These are phyloP conservation scores for Claviceps sorghi DNA, from an alignment of 2,329 filamentous ascomycete species.

Conservation along the genomic window DNA sequence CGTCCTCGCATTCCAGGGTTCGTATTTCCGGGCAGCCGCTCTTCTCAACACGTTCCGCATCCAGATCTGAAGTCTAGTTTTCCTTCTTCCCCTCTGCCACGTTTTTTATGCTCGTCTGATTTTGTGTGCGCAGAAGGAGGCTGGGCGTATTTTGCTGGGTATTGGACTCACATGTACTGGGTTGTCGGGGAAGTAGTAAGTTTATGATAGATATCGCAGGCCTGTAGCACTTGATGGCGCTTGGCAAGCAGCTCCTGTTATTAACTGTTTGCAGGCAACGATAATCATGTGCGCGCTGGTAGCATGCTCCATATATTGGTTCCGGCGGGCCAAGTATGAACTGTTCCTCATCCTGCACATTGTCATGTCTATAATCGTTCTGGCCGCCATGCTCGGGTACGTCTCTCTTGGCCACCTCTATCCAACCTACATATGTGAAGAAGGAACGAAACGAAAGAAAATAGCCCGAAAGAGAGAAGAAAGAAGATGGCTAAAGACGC, in stretches of 20 bases:
- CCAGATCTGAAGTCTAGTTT: not conserved
- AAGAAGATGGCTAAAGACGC: not conserved
- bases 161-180: constrained; percentile 32
- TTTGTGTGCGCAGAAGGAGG: constrained; percentile 19
- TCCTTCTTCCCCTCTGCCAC: not conserved
- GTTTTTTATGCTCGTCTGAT: no score
- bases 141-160: constrained; percentile 20
- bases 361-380: constrained; percentile 31
- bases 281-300: constrained; percentile 31
- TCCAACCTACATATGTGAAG: not conserved
- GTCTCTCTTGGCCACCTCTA: constrained; percentile 10
- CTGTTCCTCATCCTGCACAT: constrained; percentile 36
- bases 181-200: constrained; percentile 31
- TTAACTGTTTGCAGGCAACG: constrained; percentile 20
- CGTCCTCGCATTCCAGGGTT: constrained; percentile 25
- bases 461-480: not conserved
- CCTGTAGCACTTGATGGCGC: not conserved
- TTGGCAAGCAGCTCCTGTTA: not conserved
- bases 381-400: constrained; percentile 37
- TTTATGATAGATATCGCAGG: not conserved
- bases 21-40: not conserved
- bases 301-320: constrained; percentile 33
- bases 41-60: not conserved
- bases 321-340: constrained; percentile 39
- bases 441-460: not conserved